Conservation (phyloP, 2,329 filamentous ascomycete genomes). For the Cordyceps militaris region DNA sequence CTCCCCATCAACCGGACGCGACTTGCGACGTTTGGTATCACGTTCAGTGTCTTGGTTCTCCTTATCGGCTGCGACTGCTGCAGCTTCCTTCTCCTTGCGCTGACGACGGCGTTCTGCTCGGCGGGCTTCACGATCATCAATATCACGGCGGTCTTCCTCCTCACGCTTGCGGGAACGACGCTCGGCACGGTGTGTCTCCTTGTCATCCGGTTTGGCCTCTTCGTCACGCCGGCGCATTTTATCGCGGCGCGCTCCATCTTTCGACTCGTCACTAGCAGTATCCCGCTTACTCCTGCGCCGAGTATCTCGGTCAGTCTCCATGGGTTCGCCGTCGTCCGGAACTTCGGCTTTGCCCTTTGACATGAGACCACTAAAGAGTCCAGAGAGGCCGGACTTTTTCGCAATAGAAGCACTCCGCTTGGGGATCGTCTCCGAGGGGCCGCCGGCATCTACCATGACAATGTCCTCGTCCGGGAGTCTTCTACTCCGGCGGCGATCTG, state of each 20-base stretch:
- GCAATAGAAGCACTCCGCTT: slow-evolving; percentile 31
- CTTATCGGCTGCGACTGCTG: slow-evolving; percentile 33
- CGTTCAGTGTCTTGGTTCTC: slow-evolving; percentile 40
- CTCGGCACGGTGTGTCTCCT: slow-evolving; percentile 51
- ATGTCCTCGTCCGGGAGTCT: slow-evolving; percentile 33
- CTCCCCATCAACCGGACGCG: slow-evolving; percentile 35
- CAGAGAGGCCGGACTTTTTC: slow-evolving; percentile 49
- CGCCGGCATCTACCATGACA: slow-evolving; percentile 30
- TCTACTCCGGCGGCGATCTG: slow-evolving; percentile 28
- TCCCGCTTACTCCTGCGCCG: slow-evolving; percentile 53
- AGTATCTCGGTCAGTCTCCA: slow-evolving; percentile 53
- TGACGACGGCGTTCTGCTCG: slow-evolving; percentile 43
- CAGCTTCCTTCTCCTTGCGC: slow-evolving; percentile 42
- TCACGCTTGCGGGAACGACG: slow-evolving; percentile 43
- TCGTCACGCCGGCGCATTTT: slow-evolving; percentile 15
- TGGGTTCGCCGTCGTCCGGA: slow-evolving; percentile 41
- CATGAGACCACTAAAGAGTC: slow-evolving; percentile 56
- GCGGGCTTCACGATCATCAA: slow-evolving; percentile 42
- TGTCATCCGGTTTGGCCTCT: slow-evolving; percentile 40
- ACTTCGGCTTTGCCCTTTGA: slow-evolving; percentile 40
- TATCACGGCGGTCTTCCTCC: slow-evolving; percentile 41
- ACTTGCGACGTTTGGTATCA: slow-evolving; percentile 40
- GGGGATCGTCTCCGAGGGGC: slow-evolving; percentile 25
- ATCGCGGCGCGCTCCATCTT: slow-evolving; percentile 41
- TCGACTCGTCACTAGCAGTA: slow-evolving; percentile 46